Base-by-base conservation (phyloP, 2,329 filamentous ascomycete species). In the Stylonectria norvegica region DNA sequence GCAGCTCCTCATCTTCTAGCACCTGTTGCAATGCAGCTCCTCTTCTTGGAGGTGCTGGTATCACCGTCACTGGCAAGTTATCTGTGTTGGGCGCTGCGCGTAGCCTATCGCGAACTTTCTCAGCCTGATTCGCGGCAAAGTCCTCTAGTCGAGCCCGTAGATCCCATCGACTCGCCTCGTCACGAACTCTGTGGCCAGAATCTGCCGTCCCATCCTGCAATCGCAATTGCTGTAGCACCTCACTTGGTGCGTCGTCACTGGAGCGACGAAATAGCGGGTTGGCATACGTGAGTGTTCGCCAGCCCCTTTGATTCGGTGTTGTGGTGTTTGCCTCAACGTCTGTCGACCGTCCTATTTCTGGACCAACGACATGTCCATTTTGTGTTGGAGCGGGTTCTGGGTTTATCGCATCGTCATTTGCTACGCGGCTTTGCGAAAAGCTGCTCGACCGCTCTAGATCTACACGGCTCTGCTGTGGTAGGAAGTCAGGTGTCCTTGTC, bases 101-200 rank as follows among this genome's bases (percentile, higher is more conserved):
- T 33, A 80, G 69, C 42, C 67, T 72, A 39, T 83, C 79, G 8
- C 78, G 68, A 5, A 83, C 59, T 55, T 70, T 75, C 47, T 83
- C 79, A 1, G 78, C 80, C 46, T 83, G 78, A 6, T 69, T 72
- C 1, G 69, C 76, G 1, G 79, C 78, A 50, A 83, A 83, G 34
- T 81, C 74, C 43, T 84, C 80, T 2, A 83, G 56, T 11, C 78
- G 70, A 8, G 66, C 67, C 22, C 71, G 71, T 8, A 83, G 52
- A 52, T 82, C 78, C 79, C 79, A 83, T 29, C 70, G 63, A 17
- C 56, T 52, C 12, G 53, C 40, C 14, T 50, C 55, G 54, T 54
- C 20, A 39, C 32, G 20, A 44, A 36, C 12, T 30, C 38, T 23
- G 28, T 28, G 17, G n/a, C n/a, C n/a, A n/a, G n/a, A n/a, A n/a